Base-by-base conservation (phyloP, 495 filamentous ascomycete species). In the Daldinia loculata region DNA sequence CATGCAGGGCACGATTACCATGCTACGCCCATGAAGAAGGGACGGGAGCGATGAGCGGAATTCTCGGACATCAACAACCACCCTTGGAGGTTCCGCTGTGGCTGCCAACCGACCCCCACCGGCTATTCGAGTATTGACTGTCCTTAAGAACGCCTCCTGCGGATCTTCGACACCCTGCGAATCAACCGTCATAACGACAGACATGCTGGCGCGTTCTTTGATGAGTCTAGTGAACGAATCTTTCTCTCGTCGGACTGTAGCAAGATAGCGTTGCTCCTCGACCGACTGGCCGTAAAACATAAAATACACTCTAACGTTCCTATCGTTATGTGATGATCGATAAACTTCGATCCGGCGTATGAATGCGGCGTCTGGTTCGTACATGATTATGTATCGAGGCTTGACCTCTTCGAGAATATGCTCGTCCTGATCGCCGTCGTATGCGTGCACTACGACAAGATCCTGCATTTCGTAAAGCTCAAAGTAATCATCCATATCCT, bases 341-440 rank as follows among this genome's bases (percentile, higher is more conserved):
- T 98, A 99, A 5, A 98, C 94, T 74, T 99, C 95, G 8, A 99
- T 91, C 27, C 96, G 84, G 38, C 96, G 89, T 71, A 98, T 97
- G 78, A 99, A 99, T 4, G 94, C 88, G n/a, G 94, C 87, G 72
- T 98, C 94, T 17, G 96, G 94, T 76, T 98, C 95, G 78, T 98
- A 99, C 95, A 99, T 98, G 75, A 99, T 92, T 51, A 99, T 93
- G 79, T 97, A 98, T 41, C 92, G 89, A 1, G 95, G 95, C 61
- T 91, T 93, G 63, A 94, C 83, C 80, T 99, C 95, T 76, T 98
- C 96, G 2, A 99, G 86, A 22, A 98, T 84, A 78, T 97, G 92
- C 74, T 98, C 96, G 80, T 98, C 96, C 85, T 94, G 92, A 76
- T 99, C 95, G 9, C 94, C 95, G 2, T 84, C 83, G 78, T 97